phyloP scores from a whole-genome alignment of 768 basidiomycete genomes.

The Lentinula detonsa region DNA sequence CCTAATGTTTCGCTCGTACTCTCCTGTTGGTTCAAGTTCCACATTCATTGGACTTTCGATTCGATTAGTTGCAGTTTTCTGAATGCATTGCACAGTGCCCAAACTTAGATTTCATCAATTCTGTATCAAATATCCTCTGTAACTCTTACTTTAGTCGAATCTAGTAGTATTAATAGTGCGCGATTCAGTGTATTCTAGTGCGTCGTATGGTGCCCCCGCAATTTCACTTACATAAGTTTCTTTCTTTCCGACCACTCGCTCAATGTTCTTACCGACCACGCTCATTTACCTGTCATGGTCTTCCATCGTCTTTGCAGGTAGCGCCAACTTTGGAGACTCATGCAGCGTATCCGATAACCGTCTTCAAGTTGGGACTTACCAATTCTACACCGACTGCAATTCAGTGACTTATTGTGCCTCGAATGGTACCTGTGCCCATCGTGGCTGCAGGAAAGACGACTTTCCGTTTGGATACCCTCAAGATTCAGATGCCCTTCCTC shows the following conservation, averaged over 20 bases:
- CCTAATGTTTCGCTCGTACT: not conserved
- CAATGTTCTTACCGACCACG: slow-evolving; percentile 33
- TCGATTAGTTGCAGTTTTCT: not conserved
- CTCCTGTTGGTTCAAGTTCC: not conserved
- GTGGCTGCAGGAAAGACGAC: slow-evolving; percentile 70
- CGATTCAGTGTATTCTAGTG: no score
- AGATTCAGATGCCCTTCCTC: slow-evolving; percentile 40
- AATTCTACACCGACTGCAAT: slow-evolving; percentile 77
- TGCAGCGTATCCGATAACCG: slow-evolving; percentile 57
- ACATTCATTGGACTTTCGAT: slow-evolving; percentile 1
- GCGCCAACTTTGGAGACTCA: slow-evolving; percentile 32
- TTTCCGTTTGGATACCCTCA: slow-evolving; percentile 66
- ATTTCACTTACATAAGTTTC: not conserved
- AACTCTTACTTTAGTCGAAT: not conserved
- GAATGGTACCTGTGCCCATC: slow-evolving; percentile 48
- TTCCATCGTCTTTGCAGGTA: slow-evolving; percentile 39
- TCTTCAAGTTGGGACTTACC: slow-evolving; percentile 71
- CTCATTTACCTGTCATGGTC: slow-evolving; percentile 47
- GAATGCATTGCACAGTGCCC: not conserved
- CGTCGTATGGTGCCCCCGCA: not conserved
- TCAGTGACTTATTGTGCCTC: slow-evolving; percentile 59
- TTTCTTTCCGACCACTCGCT: slow-evolving; percentile 12
- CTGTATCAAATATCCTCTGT: not conserved
- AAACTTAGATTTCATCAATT: not conserved
- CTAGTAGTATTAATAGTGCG: not conserved